Evolutionary conservation across 352 stramenopile species (phyloP).

Genomic region (Stramenopiles sp.): DNA sequence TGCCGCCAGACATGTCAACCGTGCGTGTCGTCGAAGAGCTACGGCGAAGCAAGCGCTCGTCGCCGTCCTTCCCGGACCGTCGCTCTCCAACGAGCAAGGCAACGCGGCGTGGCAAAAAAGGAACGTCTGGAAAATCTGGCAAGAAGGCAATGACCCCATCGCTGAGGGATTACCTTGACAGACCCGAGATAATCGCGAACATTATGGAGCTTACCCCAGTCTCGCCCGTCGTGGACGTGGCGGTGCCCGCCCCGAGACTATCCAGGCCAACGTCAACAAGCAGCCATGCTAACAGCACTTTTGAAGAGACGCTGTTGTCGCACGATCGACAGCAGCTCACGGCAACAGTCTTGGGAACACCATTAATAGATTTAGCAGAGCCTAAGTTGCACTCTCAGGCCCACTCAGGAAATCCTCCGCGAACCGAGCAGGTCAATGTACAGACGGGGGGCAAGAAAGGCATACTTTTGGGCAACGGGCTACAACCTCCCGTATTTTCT

Average conservation of each 20-base stretch:
- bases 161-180: not conserved
- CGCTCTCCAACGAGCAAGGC: not conserved
- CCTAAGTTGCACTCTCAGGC: too few relatives aligned
- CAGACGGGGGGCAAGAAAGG: not conserved
- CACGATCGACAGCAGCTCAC: too few relatives aligned
- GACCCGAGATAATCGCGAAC: not conserved
- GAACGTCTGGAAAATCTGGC: too few relatives aligned
- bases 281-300: not conserved
- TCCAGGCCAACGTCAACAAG: not conserved
- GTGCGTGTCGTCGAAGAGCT: not conserved
- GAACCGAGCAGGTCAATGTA: not conserved
- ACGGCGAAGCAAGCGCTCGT: not conserved
- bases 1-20: not conserved
- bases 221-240: not conserved
- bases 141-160: not conserved
- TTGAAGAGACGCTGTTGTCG: not conserved
- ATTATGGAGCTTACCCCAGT: not conserved
- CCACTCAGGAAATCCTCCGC: not conserved
- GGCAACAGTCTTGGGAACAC: not conserved
- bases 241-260: not conserved
- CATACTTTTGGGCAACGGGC: not conserved
- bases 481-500: not conserved
- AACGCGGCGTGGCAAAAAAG: too few relatives aligned
- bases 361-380: not conserved
- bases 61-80: too few relatives aligned